Percentiles rank a stretch among this genome's conserved stretches.
These are phyloP conservation scores for Toxoplasma gondii DNA, from an alignment of 169 alveolate species.

Conservation along the genomic window DNA sequence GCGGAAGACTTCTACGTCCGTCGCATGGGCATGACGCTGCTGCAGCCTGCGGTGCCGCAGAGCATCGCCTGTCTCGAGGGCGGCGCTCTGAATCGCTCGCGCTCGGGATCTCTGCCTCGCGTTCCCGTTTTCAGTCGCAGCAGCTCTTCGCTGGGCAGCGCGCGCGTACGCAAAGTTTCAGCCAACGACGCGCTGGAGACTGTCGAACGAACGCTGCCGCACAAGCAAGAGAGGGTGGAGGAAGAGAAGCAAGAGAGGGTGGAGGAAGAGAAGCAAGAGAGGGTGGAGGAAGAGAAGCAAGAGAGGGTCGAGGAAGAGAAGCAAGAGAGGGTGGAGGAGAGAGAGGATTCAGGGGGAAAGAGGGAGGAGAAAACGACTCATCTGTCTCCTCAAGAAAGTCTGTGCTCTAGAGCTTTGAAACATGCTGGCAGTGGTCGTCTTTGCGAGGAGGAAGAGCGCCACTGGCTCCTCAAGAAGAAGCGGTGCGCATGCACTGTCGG, in stretches of 20 bases:
- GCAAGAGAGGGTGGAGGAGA: not conserved
- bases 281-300: not conserved
- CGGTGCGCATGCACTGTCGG: not conserved
- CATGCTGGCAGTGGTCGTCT: not conserved
- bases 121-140: not conserved
- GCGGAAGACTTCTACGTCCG: slow-evolving; percentile 62
- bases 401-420: not conserved
- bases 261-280: not conserved
- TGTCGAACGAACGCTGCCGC: too few species aligned
- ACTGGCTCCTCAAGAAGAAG: not conserved
- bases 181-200: too few species aligned
- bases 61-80: not conserved
- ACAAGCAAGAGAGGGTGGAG: too few species aligned
- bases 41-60: slow-evolving; percentile 23
- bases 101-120: not conserved
- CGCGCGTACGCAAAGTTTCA: too few species aligned
- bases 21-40: slow-evolving; percentile 61
- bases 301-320: not conserved
- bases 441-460: not conserved
- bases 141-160: not conserved
- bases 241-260: not conserved
- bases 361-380: not conserved
- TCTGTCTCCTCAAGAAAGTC: not conserved
- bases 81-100: not conserved
- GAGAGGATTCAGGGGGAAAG: not conserved